Evolutionary conservation across 768 basidiomycete species (phyloP).

Genomic region (Leccinum boreale): DNA sequence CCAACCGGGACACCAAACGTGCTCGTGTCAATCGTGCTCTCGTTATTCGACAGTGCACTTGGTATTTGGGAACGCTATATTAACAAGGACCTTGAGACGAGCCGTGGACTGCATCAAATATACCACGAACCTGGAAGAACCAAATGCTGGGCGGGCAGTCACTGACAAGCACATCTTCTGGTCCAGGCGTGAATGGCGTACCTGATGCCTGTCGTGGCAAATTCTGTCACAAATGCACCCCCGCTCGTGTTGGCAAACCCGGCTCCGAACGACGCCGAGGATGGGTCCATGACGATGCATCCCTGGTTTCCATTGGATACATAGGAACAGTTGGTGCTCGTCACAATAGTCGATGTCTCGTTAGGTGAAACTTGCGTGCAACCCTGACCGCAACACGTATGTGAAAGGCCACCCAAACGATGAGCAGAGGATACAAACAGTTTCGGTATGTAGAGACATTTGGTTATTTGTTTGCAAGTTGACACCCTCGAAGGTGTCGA

Average conservation of each 20-base stretch:
- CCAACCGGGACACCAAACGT: conserved; percentile 65
- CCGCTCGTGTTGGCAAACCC: conserved; percentile 65
- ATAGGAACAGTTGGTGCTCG: conserved; percentile 59
- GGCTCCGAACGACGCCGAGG: conserved; percentile 56
- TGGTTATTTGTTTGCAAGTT: conserved; percentile 64
- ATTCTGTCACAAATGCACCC: conserved; percentile 75
- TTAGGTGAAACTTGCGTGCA: conserved; percentile 50
- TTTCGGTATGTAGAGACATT: conserved; percentile 70
- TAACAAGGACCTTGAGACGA: conserved; percentile 1
- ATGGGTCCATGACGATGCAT: conserved; percentile 59
- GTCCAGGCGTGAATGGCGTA: conserved; percentile 30
- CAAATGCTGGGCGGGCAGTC: conserved; percentile 20
- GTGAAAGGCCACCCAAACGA: neutral
- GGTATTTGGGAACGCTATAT: conserved; percentile 42
- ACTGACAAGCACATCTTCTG: neutral
- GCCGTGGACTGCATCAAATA: neutral
- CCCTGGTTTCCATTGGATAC: conserved; percentile 57
- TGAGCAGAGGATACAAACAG: conserved; percentile 30
- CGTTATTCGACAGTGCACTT: conserved; percentile 42
- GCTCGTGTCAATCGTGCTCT: conserved; percentile 50
- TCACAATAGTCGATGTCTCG: conserved; percentile 50
- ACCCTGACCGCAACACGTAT: conserved; percentile 30
- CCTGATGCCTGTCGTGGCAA: conserved; percentile 63
- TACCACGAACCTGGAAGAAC: conserved; percentile 28
- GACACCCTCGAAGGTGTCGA: conserved; percentile 82